Conservation (phyloP, 1,284 basidiomycete species). For the Ganoderma meredithae region DNA sequence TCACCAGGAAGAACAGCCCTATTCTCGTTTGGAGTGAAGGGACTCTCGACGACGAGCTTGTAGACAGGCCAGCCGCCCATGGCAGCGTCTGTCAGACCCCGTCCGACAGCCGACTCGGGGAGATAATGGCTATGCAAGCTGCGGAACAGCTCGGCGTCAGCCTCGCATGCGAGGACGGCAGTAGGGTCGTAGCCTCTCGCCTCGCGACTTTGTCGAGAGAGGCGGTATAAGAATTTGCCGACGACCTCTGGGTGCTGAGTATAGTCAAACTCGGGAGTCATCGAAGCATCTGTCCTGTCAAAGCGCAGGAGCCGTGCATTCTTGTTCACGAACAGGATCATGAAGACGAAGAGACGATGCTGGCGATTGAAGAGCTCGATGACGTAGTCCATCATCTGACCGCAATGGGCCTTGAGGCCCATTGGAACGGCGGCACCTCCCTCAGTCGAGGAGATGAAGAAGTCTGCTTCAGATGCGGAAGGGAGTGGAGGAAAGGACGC, state of each 20-base stretch:
- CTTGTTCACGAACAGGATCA: not conserved
- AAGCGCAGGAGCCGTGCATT: slow-evolving; percentile 4
- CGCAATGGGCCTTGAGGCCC: not conserved
- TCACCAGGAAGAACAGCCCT: not conserved
- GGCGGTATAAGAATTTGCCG: slow-evolving; percentile 26
- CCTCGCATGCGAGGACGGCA: not conserved
- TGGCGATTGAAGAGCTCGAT: not conserved
- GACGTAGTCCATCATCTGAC: not conserved
- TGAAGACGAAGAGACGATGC: not conserved
- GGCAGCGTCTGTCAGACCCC: not conserved
- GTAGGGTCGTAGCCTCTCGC: not conserved
- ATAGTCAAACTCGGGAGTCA: slow-evolving; percentile 20
- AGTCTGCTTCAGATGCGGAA: too few relatives aligned
- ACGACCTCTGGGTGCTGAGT: slow-evolving; percentile 19
- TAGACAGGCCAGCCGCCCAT: not conserved
- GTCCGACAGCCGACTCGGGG: not conserved
- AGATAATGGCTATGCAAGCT: not conserved
- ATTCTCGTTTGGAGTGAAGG: not conserved
- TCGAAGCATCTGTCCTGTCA: not conserved
- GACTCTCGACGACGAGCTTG: not conserved
- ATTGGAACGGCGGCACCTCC: not conserved
- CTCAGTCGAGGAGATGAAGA: not conserved
- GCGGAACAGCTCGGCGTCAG: not conserved
- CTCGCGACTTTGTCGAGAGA: not conserved
- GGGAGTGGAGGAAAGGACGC: too few relatives aligned